phyloP scores from a whole-genome alignment of 2,329 filamentous ascomycete genomes.

The Aspergillus pseudotamarii region DNA sequence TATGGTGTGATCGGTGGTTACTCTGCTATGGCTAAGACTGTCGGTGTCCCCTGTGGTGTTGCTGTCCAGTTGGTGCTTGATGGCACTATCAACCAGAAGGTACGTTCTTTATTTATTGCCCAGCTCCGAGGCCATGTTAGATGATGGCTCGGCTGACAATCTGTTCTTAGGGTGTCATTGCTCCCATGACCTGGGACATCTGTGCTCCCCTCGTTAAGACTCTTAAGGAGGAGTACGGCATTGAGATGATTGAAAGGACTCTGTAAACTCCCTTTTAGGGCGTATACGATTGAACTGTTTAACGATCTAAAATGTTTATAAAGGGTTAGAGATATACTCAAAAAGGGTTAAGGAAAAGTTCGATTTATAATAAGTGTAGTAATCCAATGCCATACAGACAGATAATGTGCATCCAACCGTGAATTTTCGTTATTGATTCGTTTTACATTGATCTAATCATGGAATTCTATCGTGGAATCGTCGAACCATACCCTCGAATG shows the following conservation, averaged over 20 bases:
- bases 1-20: constrained; percentile 81
- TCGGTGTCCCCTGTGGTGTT: constrained; percentile 74
- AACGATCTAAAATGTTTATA: constrained; percentile 1
- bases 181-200: constrained; percentile 73
- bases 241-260: constrained; percentile 71
- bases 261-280: constrained; percentile 29
- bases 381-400: background rate
- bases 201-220: constrained; percentile 75
- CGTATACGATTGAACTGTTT: background rate
- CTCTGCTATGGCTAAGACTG: constrained; percentile 80
- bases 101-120: constrained; percentile 17
- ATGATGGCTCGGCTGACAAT: background rate
- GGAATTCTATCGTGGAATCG: constrained; percentile 28
- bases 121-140: background rate
- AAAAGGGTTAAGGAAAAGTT: background rate
- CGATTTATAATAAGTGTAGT: background rate
- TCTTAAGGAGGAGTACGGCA: constrained; percentile 76
- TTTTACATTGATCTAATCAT: constrained; percentile 22
- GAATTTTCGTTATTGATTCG: constrained; percentile 11
- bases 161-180: constrained; percentile 64
- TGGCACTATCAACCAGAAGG: constrained; percentile 69
- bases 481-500: constrained; percentile 21
- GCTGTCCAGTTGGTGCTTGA: constrained; percentile 79
- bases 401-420: background rate
- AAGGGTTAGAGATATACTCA: background rate